Evolutionary conservation across 179 eudicot genomes (phyloP), one percentile per base, ranked within the genome.

Genomic region (Actinidia polygama): DNA sequence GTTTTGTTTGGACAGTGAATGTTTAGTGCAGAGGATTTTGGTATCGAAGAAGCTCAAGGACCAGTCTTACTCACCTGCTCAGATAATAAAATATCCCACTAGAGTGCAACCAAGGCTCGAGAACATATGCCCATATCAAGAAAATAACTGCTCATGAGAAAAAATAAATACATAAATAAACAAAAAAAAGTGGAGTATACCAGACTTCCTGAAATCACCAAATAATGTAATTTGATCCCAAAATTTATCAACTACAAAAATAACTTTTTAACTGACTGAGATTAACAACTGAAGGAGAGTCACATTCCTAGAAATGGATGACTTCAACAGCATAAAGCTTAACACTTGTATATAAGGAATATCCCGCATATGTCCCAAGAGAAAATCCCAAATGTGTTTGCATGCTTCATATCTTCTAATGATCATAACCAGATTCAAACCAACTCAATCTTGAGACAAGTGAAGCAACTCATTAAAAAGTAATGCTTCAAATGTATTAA

Each of bases 121-220:
- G 99, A 89, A 90, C 84, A 85, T 94, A 94, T 40, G 99, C 99
- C 99, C 98, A 96, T 75, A 92, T 78, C 88, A 96, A 79, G 88
- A 91, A 93, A 81, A 94, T 86, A 75, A 90, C 98, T 94, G 92
- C 81, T 51, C 72, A 83, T 54, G 46, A 87, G 36, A 74, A 55
- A 8, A 54, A 30, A 30, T 30, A 30, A 30, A 30, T 30, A 30
- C 36, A 30, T 30, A 30, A 30, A 30, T 30, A 30, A 30, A 15
- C 26, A 10, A 59, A 64, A 40, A 58, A 46, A 58, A 61, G 53
- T 0, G 40, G 23, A 58, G n/a, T 57, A 54, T 59, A 68, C 46
- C 46, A 72, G 21, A 30, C 26, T 51, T 23, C 57, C 14, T 40
- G 46, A 58, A 62, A 59, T 47, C 64, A 44, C 83, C 78, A 40